phyloP scores from a whole-genome alignment of 345 rosid species.

The Gossypium herbaceum region DNA sequence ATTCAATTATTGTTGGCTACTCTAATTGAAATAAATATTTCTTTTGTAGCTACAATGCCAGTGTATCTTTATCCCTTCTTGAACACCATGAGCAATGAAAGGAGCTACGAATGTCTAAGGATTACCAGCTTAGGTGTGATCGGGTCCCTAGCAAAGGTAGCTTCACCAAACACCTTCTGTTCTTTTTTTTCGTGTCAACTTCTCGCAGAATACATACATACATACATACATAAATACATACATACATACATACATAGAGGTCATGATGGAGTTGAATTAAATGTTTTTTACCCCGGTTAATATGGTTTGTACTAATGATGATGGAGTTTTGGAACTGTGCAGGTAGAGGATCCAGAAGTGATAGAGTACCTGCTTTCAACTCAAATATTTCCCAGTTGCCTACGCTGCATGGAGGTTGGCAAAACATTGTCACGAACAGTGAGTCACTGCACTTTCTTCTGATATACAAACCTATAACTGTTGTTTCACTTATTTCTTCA shows the following conservation, averaged over 20 bases:
- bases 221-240: not conserved
- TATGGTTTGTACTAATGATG: not conserved
- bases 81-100: no score
- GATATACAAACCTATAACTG: not conserved
- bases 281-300: not conserved
- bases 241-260: not conserved
- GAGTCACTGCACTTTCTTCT: conserved; percentile 21
- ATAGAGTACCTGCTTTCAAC: conserved; percentile 36
- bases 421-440: conserved; percentile 45
- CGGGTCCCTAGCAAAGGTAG: conserved; percentile 57
- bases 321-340: conserved; percentile 14
- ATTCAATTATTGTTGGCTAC: not conserved
- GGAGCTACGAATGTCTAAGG: conserved; percentile 15
- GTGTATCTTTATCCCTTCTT: no score
- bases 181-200: not conserved
- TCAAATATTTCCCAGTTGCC: conserved; percentile 43
- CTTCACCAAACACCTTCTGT: not conserved
- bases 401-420: conserved; percentile 51
- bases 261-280: not conserved
- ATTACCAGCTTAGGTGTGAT: conserved; percentile 60
- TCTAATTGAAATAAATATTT: not conserved
- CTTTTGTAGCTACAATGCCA: no score
- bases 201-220: not conserved
- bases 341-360: conserved; percentile 42
- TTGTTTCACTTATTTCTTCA: not conserved